These are phyloP conservation scores for Anaeromyces robustus DNA, from an alignment of 192 early-diverging fungal genomes.

Conservation along the genomic window DNA sequence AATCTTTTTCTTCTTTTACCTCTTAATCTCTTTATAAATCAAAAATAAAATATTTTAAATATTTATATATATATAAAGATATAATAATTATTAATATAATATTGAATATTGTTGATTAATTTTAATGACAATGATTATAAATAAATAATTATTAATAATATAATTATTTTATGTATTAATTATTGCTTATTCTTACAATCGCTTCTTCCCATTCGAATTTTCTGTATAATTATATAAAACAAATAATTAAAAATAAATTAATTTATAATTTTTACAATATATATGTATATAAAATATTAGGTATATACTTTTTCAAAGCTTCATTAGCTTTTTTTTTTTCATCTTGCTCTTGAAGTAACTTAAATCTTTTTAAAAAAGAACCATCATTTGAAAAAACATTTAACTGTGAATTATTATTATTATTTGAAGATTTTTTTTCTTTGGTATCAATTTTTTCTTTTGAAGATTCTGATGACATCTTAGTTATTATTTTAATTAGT, in stretches of 20 bases:
- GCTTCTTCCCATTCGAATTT: neutral
- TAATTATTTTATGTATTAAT: too few relatives aligned
- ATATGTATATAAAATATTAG: neutral
- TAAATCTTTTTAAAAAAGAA: neutral
- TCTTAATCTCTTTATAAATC: neutral
- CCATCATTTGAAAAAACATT: neutral
- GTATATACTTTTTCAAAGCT: neutral
- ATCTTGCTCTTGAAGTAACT: neutral
- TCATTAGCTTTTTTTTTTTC: neutral
- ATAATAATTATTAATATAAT: too few relatives aligned
- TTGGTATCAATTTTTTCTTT: neutral
- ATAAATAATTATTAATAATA: too few relatives aligned
- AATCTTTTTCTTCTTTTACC: neutral
- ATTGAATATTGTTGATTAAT: too few relatives aligned
- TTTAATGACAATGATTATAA: too few relatives aligned
- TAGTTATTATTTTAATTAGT: too few relatives aligned
- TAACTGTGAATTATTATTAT: neutral
- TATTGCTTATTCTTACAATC: neutral
- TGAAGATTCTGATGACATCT: neutral
- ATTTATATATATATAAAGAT: too few relatives aligned
- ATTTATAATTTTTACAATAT: too few relatives aligned
- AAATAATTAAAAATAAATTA: too few relatives aligned
- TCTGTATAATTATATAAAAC: neutral
- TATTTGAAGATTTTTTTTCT: neutral
- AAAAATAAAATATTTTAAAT: too few relatives aligned